Conservation (phyloP, 208 protist genomes). For the Tritrichomonas musculus region DNA sequence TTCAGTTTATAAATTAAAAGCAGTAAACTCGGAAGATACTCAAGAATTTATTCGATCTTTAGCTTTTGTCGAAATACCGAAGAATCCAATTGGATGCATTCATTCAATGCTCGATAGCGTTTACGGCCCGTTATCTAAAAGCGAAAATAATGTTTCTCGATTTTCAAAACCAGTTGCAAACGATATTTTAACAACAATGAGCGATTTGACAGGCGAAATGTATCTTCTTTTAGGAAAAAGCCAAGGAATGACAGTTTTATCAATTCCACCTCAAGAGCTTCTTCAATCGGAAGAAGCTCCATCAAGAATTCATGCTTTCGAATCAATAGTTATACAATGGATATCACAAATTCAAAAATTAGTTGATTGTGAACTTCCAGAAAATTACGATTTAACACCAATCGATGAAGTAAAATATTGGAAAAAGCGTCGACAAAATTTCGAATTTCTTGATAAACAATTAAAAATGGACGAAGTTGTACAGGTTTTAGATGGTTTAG, state of each 20-base stretch:
- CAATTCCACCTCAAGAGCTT: conserved; percentile 46
- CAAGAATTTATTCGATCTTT: conserved; percentile 7
- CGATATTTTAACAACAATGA: conserved; percentile 72
- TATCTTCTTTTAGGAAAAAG: conserved; percentile 50
- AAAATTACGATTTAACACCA: neutral
- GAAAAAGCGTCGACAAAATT: neutral
- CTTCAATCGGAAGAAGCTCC: conserved; percentile 31
- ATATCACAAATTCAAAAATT: conserved; percentile 47
- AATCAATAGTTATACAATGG: conserved; percentile 50
- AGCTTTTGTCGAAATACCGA: conserved; percentile 11
- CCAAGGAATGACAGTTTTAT: conserved; percentile 51
- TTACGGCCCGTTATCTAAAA: neutral
- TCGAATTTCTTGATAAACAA: conserved; percentile 38
- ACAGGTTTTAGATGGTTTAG: neutral
- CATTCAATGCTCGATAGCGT: neutral
- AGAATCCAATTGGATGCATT: neutral
- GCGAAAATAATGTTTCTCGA: neutral
- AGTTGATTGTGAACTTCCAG: conserved; percentile 42
- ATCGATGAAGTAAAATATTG: conserved; percentile 15
- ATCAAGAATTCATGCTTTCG: conserved; percentile 50
- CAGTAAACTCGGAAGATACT: neutral
- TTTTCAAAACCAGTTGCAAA: conserved; percentile 72
- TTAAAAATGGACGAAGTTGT: neutral
- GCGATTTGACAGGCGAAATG: conserved; percentile 40
- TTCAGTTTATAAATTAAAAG: neutral